Base-by-base conservation (phyloP, 2,329 filamentous ascomycete species). In the Aspergillus ruber region DNA sequence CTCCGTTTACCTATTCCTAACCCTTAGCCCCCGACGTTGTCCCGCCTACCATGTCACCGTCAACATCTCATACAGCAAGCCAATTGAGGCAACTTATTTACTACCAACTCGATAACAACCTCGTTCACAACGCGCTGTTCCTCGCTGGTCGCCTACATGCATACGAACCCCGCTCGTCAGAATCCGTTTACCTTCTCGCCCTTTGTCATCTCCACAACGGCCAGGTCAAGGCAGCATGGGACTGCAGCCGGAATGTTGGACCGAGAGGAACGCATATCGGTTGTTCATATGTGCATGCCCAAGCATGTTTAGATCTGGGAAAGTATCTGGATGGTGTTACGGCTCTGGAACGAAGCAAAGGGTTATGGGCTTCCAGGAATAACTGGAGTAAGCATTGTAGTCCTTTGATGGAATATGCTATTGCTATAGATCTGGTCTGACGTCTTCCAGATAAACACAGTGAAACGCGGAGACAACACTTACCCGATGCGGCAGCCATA, bases 221-320 rank as follows among this genome's bases (percentile, higher is more conserved):
- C 27, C 86, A 95, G 64, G 80, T 84, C 62, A 88, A 88, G 62
- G 88, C 90, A 10, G 90, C 93, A 9, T 91, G 87, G 67, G 90
- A 97, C 61, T 80, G 83, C 57, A 86, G 86, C 66, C 88, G 88
- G 62, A 77, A 81, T 42, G 76, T 82, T 45, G 87, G 83, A 33
- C 80, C 80, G 44, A 82, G 84, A 52, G 87, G 86, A 18, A 74
- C 78, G 27, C 88, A 97, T 69, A 64, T 95, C 21, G 90, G 90
- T 25, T 96, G 91, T 69, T 82, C 88, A 15, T 97, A 91, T 71
- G 79, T 96, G 41, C 95, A 90, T 73, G 91, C 91, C 45, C 90
- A 95, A 63, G 83, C 90, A 35, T 97, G 89, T 62, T 72, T 96
- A 50, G 81, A 82, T 40, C 72, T 97, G 48, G 89, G 88, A 50